These are phyloP conservation scores for Boletus speciosus DNA, from an alignment of 768 basidiomycete species.

Conservation along the genomic window DNA sequence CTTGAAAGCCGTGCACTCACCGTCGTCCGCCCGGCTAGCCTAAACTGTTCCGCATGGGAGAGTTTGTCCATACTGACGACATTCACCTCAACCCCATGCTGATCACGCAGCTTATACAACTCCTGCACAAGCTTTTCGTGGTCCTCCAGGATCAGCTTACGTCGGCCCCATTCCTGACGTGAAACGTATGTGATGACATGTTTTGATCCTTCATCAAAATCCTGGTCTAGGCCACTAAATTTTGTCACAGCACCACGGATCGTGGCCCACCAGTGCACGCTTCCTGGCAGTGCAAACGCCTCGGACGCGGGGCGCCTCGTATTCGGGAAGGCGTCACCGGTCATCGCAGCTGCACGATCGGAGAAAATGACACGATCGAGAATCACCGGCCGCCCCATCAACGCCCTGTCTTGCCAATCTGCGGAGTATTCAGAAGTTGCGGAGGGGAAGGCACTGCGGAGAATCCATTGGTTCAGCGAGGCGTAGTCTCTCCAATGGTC, in stretches of 20 bases:
- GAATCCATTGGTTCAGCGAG: slow-evolving; percentile 84
- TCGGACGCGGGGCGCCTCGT: slow-evolving; percentile 77
- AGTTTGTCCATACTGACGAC: slow-evolving; percentile 83
- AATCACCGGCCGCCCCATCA: slow-evolving; percentile 63
- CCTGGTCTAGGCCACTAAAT: slow-evolving; percentile 58
- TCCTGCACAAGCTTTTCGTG: slow-evolving; percentile 78
- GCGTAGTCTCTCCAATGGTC: slow-evolving; percentile 90
- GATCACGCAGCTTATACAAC: slow-evolving; percentile 62
- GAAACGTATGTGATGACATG: slow-evolving; percentile 93
- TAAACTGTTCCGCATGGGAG: slow-evolving; percentile 74
- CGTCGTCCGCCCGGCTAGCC: slow-evolving; percentile 79
- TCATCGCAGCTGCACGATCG: slow-evolving; percentile 83
- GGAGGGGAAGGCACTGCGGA: slow-evolving; percentile 78
- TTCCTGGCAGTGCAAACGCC: slow-evolving; percentile 71
- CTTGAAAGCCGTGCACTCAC: slow-evolving; percentile 41
- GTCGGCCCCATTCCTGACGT: slow-evolving; percentile 82
- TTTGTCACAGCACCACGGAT: slow-evolving; percentile 69
- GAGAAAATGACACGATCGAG: slow-evolving; percentile 86
- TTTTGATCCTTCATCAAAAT: slow-evolving; percentile 44
- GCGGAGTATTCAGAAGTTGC: slow-evolving; percentile 73
- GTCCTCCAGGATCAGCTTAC: slow-evolving; percentile 72
- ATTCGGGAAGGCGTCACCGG: slow-evolving; percentile 57
- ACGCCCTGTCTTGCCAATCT: slow-evolving; percentile 81
- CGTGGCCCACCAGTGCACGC: slow-evolving; percentile 81
- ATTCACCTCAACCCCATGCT: slow-evolving; percentile 83